Base-by-base conservation (phyloP, 345 rosid genomes). In the Brassica cretica region DNA sequence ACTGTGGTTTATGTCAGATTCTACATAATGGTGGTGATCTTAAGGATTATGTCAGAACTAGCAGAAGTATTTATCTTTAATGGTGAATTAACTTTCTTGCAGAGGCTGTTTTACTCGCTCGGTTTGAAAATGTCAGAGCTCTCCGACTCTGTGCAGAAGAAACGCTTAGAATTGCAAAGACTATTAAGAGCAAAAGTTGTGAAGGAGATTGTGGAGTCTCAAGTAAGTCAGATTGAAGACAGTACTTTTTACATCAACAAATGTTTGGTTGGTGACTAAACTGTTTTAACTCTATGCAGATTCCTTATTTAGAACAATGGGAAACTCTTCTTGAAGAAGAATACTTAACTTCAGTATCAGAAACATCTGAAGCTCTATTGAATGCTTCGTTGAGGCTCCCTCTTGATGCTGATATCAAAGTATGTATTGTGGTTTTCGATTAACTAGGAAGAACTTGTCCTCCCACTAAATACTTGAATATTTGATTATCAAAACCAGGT, bases 261-360 rank as follows among this genome's bases (percentile, higher is more conserved):
- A 59, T 1, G 55, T 53, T n/a, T 53, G 19, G 6, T 35, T 62
- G 18, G 44, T 32, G 55, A 19, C 68, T 62, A 61, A 35, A 61
- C 35, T 72, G 39, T 30, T 59, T 64, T 39, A 51, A 60, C 70
- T 80, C 72, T 61, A 61, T 81, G 69, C 49, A 93, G 97, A 86
- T 87, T 87, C 97, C 97, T 5, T 82, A 76, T 80, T 85, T 93
- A 68, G 97, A 91, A n/a, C 86, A 82, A 77, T 93, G 96, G 98
- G 81, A 82, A 12, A 78, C 39, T 51, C 18, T 46, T 0, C 25
- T 88, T 16, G 88, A 88, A 85, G 87, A 30, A 8, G 95, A 85
- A 10, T 90, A 87, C 74, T 84, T 79, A 67, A 35, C 16, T 73
- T 90, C 89, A 11, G 51, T 93, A 19, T 81, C 87, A 16, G 94